phyloP scores from a whole-genome alignment of 805 yeast genomes.

The Cyberlindnera amylophila region DNA sequence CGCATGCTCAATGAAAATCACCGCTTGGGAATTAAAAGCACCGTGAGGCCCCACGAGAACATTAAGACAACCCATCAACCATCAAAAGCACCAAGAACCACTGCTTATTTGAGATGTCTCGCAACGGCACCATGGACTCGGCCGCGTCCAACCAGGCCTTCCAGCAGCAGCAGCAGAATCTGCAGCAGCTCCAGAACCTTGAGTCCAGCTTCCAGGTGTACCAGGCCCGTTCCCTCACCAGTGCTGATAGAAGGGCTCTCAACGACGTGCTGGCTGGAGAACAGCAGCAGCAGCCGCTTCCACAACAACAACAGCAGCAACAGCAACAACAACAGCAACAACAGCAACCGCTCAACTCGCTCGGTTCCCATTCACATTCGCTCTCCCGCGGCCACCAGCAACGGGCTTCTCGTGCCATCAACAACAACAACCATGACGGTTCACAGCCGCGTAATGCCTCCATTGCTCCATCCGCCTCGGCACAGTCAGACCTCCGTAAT shows the following conservation, averaged over 20 bases:
- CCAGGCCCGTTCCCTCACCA: slow-evolving; percentile 40
- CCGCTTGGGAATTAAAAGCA: too few relatives aligned
- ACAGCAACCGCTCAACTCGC: slow-evolving; percentile 8
- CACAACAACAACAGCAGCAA: slow-evolving; percentile 18
- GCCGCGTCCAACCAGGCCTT: slow-evolving; percentile 35
- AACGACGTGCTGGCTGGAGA: slow-evolving; percentile 15
- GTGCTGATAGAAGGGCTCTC: slow-evolving; percentile 28
- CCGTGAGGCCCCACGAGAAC: too few relatives aligned
- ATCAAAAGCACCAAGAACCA: too few relatives aligned
- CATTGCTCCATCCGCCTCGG: too few relatives aligned
- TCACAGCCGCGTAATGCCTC: too few relatives aligned
- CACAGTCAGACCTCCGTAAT: slow-evolving; percentile 39
- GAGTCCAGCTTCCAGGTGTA: slow-evolving; percentile 35
- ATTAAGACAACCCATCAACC: too few relatives aligned
- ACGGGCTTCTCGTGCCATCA: slow-evolving; percentile 5
- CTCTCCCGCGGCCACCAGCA: slow-evolving; percentile 4
- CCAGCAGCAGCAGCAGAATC: slow-evolving; percentile 43
- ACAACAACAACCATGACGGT: too few relatives aligned
- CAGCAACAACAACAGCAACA: slow-evolving; percentile 8
- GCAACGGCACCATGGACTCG: slow-evolving; percentile 36
- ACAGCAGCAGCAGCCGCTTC: slow-evolving; percentile 10
- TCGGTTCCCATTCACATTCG: slow-evolving; percentile 6
- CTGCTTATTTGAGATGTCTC: slow-evolving; percentile 31
- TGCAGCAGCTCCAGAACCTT: slow-evolving; percentile 42
- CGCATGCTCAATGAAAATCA: not conserved